A percentile compares a stretch with the other conserved stretches of the same genome.
Evolutionary conservation across 2,329 filamentous ascomycete species (phyloP).

Genomic region (Sporothrix brasiliensis): DNA sequence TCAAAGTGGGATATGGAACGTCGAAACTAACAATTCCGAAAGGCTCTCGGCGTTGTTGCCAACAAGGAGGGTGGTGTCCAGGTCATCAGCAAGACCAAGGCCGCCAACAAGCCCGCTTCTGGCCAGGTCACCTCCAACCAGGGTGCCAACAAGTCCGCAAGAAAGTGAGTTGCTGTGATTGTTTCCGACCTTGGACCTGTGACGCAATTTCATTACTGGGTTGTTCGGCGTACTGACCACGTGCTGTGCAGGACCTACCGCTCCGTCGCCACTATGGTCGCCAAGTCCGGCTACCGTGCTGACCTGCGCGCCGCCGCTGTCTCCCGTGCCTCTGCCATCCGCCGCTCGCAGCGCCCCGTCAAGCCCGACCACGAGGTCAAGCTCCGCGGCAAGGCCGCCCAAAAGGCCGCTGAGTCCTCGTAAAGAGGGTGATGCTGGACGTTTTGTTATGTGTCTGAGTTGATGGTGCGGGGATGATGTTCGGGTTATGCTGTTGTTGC

Average conservation of each 20-base stretch:
- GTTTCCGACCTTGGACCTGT: not conserved
- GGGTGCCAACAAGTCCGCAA: conserved; percentile 70
- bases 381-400: conserved; percentile 77
- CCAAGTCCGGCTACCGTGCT: conserved; percentile 82
- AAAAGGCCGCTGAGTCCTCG: conserved; percentile 65
- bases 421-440: conserved; percentile 37
- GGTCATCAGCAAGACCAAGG: conserved; percentile 80
- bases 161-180: conserved; percentile 60
- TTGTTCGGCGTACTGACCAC: conserved; percentile 17
- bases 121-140: conserved; percentile 67
- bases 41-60: conserved; percentile 81
- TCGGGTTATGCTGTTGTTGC: conserved; percentile 19
- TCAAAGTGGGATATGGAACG: not conserved
- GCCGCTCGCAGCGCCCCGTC: conserved; percentile 73
- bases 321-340: conserved; percentile 83
- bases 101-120: conserved; percentile 72
- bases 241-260: conserved; percentile 72
- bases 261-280: conserved; percentile 77
- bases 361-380: conserved; percentile 76
- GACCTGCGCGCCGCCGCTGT: conserved; percentile 79
- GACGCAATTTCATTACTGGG: no score
- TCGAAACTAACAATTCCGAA: conserved; percentile 28
- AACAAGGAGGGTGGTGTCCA: conserved; percentile 77
- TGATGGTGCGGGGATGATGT: not conserved
- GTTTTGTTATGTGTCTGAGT: not conserved